Conservation (phyloP, 257 asterid genomes). For the Solanum bulbocastanum region DNA sequence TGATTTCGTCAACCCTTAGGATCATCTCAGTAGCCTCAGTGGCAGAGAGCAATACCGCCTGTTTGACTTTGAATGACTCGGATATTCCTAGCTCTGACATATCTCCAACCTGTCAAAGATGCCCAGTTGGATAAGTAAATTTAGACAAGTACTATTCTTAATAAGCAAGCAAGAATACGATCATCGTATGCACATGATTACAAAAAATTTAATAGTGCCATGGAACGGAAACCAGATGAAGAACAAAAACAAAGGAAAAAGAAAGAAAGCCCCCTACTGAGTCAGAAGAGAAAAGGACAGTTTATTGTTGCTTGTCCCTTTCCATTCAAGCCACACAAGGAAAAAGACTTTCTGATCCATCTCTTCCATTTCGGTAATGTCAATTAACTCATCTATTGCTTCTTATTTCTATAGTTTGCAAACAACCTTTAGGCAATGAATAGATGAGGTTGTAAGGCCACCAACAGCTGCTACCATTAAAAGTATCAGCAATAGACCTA, state of each 20-base stretch:
- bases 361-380: not conserved
- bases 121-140: not conserved
- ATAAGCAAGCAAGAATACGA: not conserved
- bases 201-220: not conserved
- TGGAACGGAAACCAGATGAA: not conserved
- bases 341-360: not conserved
- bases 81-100: constrained; percentile 73
- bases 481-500: not conserved
- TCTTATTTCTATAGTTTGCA: not conserved
- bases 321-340: not conserved
- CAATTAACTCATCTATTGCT: not conserved
- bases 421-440: not conserved
- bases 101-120: constrained; percentile 59
- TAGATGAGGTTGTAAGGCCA: not conserved
- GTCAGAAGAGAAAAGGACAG: not conserved
- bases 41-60: constrained; percentile 83
- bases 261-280: not conserved
- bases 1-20: constrained; percentile 80
- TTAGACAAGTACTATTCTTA: not conserved
- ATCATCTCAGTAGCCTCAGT: constrained; percentile 98
- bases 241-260: not conserved
- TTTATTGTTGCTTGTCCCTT: not conserved
- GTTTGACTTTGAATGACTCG: constrained; percentile 90
- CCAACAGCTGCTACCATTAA: not conserved
- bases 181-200: not conserved